These are phyloP conservation scores for Viridothelium virens DNA, from an alignment of 495 filamentous ascomycete genomes.

Conservation along the genomic window DNA sequence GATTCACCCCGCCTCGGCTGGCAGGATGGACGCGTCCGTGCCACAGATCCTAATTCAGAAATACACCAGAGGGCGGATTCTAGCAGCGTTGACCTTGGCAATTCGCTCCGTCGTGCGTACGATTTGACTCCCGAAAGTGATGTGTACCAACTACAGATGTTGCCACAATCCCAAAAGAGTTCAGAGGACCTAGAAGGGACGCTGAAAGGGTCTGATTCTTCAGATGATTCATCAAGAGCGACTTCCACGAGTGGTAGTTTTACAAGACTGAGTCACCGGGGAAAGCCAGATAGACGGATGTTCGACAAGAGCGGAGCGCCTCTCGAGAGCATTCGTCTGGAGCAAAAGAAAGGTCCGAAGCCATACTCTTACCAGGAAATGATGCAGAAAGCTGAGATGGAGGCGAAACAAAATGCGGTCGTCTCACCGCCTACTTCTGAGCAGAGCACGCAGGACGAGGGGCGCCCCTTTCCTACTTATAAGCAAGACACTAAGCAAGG, in stretches of 20 bases:
- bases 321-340: neutral
- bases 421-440: neutral
- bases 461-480: neutral
- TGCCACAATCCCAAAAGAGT: neutral
- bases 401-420: neutral
- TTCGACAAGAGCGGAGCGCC: constrained; percentile 2
- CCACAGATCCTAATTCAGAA: neutral
- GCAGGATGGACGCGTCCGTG: neutral
- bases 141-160: neutral
- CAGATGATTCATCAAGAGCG: neutral
- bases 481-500: neutral
- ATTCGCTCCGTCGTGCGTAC: neutral
- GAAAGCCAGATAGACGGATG: neutral
- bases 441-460: neutral
- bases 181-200: neutral
- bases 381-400: neutral
- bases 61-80: neutral
- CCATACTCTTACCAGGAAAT: constrained; percentile 9
- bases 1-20: neutral
- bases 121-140: neutral
- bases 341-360: neutral
- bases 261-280: neutral
- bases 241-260: neutral
- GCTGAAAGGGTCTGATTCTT: neutral
- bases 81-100: neutral